Evolutionary conservation across 2,329 filamentous ascomycete genomes (phyloP), one percentile per base, ranked within the genome.

Genomic region (Penicillium sp.): DNA sequence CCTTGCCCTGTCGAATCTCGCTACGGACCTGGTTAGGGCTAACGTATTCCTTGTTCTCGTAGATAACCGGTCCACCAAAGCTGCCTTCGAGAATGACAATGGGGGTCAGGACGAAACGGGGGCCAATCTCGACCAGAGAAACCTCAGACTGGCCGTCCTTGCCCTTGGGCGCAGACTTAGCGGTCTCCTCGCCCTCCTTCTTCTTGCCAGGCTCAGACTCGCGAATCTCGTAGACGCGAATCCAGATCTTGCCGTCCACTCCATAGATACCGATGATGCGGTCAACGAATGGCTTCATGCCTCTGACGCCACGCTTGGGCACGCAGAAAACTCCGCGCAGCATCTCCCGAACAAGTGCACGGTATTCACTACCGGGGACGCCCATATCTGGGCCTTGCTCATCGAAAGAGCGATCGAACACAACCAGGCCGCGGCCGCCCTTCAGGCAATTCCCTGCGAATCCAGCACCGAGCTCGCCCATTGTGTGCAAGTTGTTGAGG

Each of bases 361-460:
- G 71, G 61, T 77, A 76, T 60, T 78, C 76, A 29, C 71, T 71
- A 13, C 76, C 76, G 4, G 68, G 67, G 41, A 64, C 85, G 60
- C 96, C 80, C 51, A 95, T 85, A 68, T 96, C 86, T 2, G 91
- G 71, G 6, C 71, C 89, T 66, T 90, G 82, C 62, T 82, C 83
- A 57, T 95, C 90, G 75, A 99, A 99, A 16, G 85, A 84, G 49
- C 84, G 83, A 71, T 97, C 94, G 73, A 99, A 99, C 34, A 90
- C 94, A 53, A 99, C 85, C 36, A 99, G 80, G 1, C 94, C 93
- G 34, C 94, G 82, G 27, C 90, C 94, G 55, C 94, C 94, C 76
- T 96, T 97, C 58, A 97, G 79, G 72, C 92, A 97, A 79, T 99
- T 99, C 50, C 94, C 94, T 14, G 91, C 92, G 73, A 99, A 97